These are phyloP conservation scores for Hypoxylon fuscum DNA, from an alignment of 495 filamentous ascomycete species.

Conservation along the genomic window DNA sequence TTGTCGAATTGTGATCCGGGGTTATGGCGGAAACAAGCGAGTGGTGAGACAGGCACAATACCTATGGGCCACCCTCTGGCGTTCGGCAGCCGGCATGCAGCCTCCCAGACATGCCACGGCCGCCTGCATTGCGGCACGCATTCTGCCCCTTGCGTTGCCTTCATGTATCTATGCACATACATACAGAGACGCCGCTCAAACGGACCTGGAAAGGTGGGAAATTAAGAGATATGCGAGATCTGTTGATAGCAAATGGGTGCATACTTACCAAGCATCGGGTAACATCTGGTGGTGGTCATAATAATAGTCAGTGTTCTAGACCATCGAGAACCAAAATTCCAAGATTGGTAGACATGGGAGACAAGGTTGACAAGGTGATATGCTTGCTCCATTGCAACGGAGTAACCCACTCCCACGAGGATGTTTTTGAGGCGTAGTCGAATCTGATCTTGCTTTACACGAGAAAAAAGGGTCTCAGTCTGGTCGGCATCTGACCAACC, in stretches of 20 bases:
- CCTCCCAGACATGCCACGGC: constrained; percentile 20
- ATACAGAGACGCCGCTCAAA: constrained; percentile 4
- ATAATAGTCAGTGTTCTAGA: constrained; percentile 4
- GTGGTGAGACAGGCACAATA: constrained; percentile 19
- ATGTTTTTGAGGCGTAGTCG: constrained; percentile 5
- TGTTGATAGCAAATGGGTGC: constrained; percentile 1
- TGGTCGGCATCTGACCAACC: constrained; percentile 9
- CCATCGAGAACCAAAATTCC: neutral
- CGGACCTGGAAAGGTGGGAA: constrained; percentile 11
- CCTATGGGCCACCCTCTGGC: constrained; percentile 4
- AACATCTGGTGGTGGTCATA: constrained; percentile 4
- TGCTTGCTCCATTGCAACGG: constrained; percentile 6
- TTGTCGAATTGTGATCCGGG: neutral
- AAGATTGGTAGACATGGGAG: neutral
- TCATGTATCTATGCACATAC: too few relatives aligned
- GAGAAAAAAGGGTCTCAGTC: constrained; percentile 26
- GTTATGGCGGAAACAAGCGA: constrained; percentile 8
- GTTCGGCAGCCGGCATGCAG: constrained; percentile 19
- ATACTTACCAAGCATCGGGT: constrained; percentile 12
- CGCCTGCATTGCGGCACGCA: constrained; percentile 16
- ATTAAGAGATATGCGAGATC: constrained; percentile 5
- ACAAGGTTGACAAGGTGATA: constrained; percentile 1
- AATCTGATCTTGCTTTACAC: constrained; percentile 15
- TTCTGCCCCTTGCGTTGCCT: constrained; percentile 21
- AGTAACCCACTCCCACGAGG: constrained; percentile 1